A percentile compares a stretch with the other conserved stretches of the same genome.
Evolutionary conservation across 2,329 filamentous ascomycete genomes (phyloP).

Genomic region (Talaromyces pinophilus): DNA sequence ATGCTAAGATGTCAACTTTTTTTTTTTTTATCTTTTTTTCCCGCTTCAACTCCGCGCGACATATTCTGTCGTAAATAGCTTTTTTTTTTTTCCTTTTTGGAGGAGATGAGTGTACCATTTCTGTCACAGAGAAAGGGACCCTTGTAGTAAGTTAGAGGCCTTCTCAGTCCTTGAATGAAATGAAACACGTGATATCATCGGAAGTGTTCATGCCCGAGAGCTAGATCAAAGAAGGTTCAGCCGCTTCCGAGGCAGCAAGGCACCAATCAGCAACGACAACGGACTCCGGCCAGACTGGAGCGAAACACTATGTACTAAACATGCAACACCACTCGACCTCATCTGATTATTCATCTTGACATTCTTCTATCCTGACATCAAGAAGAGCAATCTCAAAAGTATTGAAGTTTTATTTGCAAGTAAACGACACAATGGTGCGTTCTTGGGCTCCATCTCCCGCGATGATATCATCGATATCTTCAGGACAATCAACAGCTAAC

Average conservation of each 20-base stretch:
- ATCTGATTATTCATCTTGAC: not conserved
- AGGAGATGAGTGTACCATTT: not conserved
- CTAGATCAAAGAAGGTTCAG: not conserved
- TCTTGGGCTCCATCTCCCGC: not conserved
- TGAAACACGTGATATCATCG: slow-evolving; percentile 3
- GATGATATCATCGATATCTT: not conserved
- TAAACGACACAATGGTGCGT: not conserved
- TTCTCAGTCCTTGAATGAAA: not conserved
- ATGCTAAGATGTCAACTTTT: not conserved
- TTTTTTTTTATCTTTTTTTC: not conserved
- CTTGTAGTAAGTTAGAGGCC: no score
- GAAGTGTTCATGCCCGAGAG: not conserved
- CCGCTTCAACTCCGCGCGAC: not conserved
- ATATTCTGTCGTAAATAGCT: not conserved
- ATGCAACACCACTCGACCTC: not conserved
- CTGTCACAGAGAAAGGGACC: not conserved
- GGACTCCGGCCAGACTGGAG: not conserved
- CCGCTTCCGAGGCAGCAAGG: not conserved
- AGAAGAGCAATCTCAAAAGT: not conserved
- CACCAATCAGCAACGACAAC: not conserved
- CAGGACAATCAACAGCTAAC: not conserved
- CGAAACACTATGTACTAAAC: not conserved
- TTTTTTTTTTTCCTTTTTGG: not conserved
- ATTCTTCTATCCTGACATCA: not conserved
- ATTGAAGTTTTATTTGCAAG: not conserved